Percentiles rank a stretch among this genome's conserved stretches.
Conservation (phyloP, 768 basidiomycete species). For the Tephrocybe sp. region DNA sequence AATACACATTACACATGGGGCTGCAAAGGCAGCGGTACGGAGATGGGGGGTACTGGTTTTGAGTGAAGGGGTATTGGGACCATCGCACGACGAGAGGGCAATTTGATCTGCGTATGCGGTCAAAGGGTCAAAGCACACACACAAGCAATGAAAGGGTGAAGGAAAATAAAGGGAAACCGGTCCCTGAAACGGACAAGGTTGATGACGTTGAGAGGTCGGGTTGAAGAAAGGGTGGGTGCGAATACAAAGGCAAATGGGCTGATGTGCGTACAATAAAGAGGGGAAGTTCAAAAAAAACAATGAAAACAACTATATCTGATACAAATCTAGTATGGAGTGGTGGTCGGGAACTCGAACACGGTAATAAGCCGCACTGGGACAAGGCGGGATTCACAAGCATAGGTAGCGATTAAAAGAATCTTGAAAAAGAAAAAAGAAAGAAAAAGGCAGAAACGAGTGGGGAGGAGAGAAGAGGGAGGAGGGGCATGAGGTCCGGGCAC, state of each 20-base stretch:
- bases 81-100: slow-evolving; percentile 17
- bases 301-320: slow-evolving; percentile 30
- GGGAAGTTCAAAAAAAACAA: slow-evolving; percentile 3
- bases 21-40: too few species aligned
- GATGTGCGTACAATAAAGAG: neutral
- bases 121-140: neutral
- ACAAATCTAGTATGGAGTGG: slow-evolving; percentile 25
- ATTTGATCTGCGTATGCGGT: slow-evolving; percentile 16
- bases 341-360: slow-evolving; percentile 12
- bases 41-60: slow-evolving; percentile 10
- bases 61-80: slow-evolving; percentile 18
- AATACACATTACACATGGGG: slow-evolving; percentile 14
- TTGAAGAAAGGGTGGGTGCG: neutral
- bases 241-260: neutral
- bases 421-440: slow-evolving; percentile 6
- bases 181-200: neutral
- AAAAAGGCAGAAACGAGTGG: slow-evolving; percentile 10
- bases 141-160: neutral
- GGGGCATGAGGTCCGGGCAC: slow-evolving; percentile 5
- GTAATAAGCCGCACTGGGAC: slow-evolving; percentile 10
- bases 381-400: slow-evolving; percentile 8
- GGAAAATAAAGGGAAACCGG: neutral
- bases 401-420: slow-evolving; percentile 6
- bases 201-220: slow-evolving; percentile 3
- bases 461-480: slow-evolving; percentile 5